Evolutionary conservation across 352 stramenopile species (phyloP), one percentile per base, ranked within the genome.

Genomic region (Pythium sukuiense): DNA sequence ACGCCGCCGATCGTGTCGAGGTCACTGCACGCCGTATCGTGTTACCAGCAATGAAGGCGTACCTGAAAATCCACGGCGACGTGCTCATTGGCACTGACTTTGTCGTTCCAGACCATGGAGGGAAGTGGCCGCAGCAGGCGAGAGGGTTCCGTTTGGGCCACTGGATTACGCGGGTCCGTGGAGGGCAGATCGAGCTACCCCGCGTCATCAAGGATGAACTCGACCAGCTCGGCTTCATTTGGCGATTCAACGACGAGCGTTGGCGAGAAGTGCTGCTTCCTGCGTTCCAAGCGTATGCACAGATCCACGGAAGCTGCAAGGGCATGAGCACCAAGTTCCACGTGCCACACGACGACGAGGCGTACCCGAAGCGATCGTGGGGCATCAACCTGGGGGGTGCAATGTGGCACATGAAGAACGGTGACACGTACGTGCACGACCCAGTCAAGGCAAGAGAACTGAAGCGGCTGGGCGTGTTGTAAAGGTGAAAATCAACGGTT

Each of bases 351-450:
- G 71, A 83, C 32, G 49, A 65, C 13, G 46, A 33, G 55, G 14
- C 83, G 49, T 94, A 90, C 46, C 86, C 86, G 4, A 64, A 63
- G 11, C 65, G 72, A 48, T 61, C 82, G 1, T 94, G 83, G 83
- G 86, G 83, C 6, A 74, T 88, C 6, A 92, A 94, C 65, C 65
- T 94, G 24, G 86, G 86, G 43, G 83, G 83, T 14, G 80, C 83
- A 0, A 59, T 94, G 33, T 94, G 86, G 86, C 86, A 94, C 63
- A 94, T 94, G 72, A 85, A 85, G 50, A 94, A 92, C 57, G 83
- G 83, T 27, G 82, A 92, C 63, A 91, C 83, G 35, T 94, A 90
- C 59, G 74, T 92, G 6, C 72, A 83, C 55, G 84, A 88, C 55
- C 69, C 77, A 32, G 73, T 89, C 27, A 92, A 92, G 53, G 73